Evolutionary conservation across 208 protist genomes (phyloP).

Genomic region (Phytomonas sp.): DNA sequence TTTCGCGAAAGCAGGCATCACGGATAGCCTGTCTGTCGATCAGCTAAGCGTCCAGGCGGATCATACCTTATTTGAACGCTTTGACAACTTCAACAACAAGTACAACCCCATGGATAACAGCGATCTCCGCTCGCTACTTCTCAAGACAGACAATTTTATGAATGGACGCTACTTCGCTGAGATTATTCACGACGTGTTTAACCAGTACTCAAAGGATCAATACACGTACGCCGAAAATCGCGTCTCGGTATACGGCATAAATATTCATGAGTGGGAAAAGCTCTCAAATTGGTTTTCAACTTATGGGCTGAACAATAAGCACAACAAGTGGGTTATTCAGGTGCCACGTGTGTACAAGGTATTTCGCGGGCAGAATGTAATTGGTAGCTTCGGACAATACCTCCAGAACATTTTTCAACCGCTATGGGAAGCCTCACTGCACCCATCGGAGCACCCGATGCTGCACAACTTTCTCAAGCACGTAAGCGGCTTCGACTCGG

Average conservation of each 20-base stretch:
- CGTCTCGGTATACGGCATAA: slow-evolving; percentile 90
- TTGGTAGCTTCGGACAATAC: slow-evolving; percentile 94
- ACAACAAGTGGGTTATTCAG: slow-evolving; percentile 98
- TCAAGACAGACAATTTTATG: slow-evolving; percentile 99
- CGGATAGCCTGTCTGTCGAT: slow-evolving; percentile 92
- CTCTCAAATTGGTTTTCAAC: slow-evolving; percentile 94
- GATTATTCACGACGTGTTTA: slow-evolving; percentile 93
- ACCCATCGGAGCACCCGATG: slow-evolving; percentile 93
- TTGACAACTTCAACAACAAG: slow-evolving; percentile 99
- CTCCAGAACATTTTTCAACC: slow-evolving; percentile 98
- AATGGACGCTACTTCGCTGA: slow-evolving; percentile 97
- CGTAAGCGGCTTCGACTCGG: slow-evolving; percentile 97
- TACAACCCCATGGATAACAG: slow-evolving; percentile 96
- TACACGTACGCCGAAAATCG: slow-evolving; percentile 94
- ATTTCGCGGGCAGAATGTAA: slow-evolving; percentile 82
- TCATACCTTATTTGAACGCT: slow-evolving; percentile 95
- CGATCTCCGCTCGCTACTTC: slow-evolving; percentile 93
- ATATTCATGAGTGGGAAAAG: slow-evolving; percentile 93
- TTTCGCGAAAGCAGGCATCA: slow-evolving; percentile 80
- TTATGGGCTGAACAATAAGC: slow-evolving; percentile 92
- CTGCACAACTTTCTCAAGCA: slow-evolving; percentile 96
- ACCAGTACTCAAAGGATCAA: slow-evolving; percentile 92
- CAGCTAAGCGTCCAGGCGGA: slow-evolving; percentile 95
- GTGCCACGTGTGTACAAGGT: slow-evolving; percentile 94
- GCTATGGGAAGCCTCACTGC: slow-evolving; percentile 96